Evolutionary conservation across 768 basidiomycete species (phyloP), one percentile per base, ranked within the genome.

Genomic region (Pulveroboletus ravenelii): DNA sequence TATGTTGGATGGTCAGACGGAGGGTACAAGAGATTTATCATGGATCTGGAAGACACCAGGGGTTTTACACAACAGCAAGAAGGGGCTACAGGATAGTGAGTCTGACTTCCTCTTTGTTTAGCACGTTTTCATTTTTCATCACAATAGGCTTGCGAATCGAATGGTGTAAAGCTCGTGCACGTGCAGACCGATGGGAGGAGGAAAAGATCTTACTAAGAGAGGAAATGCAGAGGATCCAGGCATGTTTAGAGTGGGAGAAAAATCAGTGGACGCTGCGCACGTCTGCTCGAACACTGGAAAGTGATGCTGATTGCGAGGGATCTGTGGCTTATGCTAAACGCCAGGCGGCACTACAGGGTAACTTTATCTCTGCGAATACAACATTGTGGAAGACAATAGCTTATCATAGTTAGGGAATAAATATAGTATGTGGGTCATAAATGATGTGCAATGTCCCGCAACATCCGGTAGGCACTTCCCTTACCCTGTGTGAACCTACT

Each of bases 151-250:
- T 47, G 27, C 17, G 9, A 8, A 38, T 47, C 9, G 27, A 38
- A 31, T 31, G 31, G 31, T 31, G 10, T 9, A 31, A 31, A 31
- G 39, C 89, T 89, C 3, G n/a, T 3, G 29, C 34, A 10, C 10
- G 31, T 4, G 31, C 1, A 2, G 43, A 29, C 17, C 37, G 30
- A 1, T 50, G 37, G 37, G 29, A 29, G n/a, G 37, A 50, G 27
- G 37, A 50, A 8, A 20, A 39, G 0, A 15, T 45, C 1, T 8
- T 38, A 0, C 48, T 50, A 9, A 43, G 27, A 13, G 48, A 50
- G 10, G 41, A 50, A 31, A 50, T 50, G 48, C 4, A 3, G 1
- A 50, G 48, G 6, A 37, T 25, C 1, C n/a, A n/a, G 5, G 41
- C 5, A 2, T 50, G 42, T 36, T 43, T 42, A 8, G 6, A 37